phyloP scores from a whole-genome alignment of 2,329 filamentous ascomycete species.

The Colletotrichum brevisporum region DNA sequence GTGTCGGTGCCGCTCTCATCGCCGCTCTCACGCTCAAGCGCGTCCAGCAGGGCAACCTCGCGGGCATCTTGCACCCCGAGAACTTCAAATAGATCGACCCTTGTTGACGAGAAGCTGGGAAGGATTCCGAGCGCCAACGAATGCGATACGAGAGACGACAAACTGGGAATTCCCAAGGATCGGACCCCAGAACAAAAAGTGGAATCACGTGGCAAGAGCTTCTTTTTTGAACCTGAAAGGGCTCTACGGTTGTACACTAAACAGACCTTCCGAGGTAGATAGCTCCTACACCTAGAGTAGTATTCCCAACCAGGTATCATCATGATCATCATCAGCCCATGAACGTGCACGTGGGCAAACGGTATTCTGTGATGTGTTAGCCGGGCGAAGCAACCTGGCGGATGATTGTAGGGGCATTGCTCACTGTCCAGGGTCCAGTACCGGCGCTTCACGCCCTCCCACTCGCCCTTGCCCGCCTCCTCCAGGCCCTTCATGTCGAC shows the following conservation, averaged over 20 bases:
- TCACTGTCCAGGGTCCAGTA: conserved; percentile 89
- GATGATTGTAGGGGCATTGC: conserved; percentile 45
- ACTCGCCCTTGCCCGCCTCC: conserved; percentile 79
- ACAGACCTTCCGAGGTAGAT: conserved; percentile 22
- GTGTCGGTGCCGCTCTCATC: conserved; percentile 97
- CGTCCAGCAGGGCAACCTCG: conserved; percentile 73
- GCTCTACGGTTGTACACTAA: conserved; percentile 21
- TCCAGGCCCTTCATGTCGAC: conserved; percentile 78
- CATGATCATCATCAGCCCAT: conserved; percentile 66
- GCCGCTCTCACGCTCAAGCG: conserved; percentile 79
- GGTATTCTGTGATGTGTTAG: conserved; percentile 69
- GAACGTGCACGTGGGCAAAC: conserved; percentile 81
- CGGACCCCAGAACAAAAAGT: conserved; percentile 27
- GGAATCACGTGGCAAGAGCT: conserved; percentile 43
- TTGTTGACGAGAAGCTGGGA: too few relatives aligned
- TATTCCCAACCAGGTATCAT: conserved; percentile 11
- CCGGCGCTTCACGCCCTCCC: conserved; percentile 88
- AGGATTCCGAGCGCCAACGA: background rate
- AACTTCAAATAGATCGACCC: conserved; percentile 63
- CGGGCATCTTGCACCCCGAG: conserved; percentile 75
- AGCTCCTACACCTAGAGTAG: conserved; percentile 21
- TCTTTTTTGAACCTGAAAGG: conserved; percentile 9
- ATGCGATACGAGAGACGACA: conserved; percentile 40
- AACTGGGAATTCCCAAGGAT: conserved; percentile 5
- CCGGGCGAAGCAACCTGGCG: background rate